These are phyloP conservation scores for Pouteria glomerata DNA, from an alignment of 148 eudicot genomes.

Conservation along the genomic window DNA sequence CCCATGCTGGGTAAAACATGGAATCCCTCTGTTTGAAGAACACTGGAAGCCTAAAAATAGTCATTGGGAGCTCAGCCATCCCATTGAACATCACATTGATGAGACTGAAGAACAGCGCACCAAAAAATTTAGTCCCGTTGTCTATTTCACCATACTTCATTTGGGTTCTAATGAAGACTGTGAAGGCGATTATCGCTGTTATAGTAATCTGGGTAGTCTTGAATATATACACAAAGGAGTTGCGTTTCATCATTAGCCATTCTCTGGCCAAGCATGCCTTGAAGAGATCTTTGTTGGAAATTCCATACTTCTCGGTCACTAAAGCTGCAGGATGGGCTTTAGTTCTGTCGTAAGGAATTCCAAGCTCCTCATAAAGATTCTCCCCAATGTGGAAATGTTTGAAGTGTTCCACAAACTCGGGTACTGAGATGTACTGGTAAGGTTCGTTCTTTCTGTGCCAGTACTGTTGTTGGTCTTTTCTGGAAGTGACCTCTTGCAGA, in stretches of 20 bases:
- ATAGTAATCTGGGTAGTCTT: constrained; percentile 48
- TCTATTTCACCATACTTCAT: constrained; percentile 28
- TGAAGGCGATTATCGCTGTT: constrained; percentile 43
- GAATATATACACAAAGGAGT: constrained; percentile 55
- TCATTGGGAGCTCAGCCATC: constrained; percentile 36
- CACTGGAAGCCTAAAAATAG: constrained; percentile 35
- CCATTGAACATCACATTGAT: constrained; percentile 47
- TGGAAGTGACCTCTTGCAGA: constrained; percentile 44
- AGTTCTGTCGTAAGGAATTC: constrained; percentile 35
- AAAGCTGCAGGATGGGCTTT: constrained; percentile 44
- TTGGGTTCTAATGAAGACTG: constrained; percentile 39
- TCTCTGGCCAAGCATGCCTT: constrained; percentile 63
- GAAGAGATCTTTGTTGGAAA: constrained; percentile 49
- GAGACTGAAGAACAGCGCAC: constrained; percentile 44
- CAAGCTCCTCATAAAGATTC: constrained; percentile 17
- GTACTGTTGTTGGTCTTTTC: constrained; percentile 43
- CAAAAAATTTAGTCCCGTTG: constrained; percentile 35
- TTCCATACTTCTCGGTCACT: constrained; percentile 48
- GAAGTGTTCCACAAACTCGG: constrained; percentile 30
- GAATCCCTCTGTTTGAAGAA: constrained; percentile 41
- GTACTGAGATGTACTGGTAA: constrained; percentile 28
- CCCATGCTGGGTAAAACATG: constrained; percentile 43
- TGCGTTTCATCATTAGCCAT: constrained; percentile 61
- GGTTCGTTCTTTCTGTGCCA: constrained; percentile 33
- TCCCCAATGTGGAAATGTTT: constrained; percentile 28